Evolutionary conservation across 139 green algal species (phyloP).

Genomic region (Picochlorum sp.): DNA sequence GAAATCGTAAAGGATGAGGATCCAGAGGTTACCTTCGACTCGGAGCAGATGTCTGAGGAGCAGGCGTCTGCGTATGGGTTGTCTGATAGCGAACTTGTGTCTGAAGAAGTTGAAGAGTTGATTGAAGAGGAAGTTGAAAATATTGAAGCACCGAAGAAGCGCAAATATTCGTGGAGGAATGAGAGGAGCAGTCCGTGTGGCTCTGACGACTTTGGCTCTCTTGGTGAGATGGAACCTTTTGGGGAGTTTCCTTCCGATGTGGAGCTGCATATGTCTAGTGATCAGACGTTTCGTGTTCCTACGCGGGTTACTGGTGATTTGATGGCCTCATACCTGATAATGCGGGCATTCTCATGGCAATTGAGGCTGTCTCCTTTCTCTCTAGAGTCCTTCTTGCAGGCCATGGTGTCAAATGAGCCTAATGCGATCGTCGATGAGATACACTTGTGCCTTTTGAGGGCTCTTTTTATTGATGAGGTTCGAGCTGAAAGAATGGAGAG

Average conservation of each 20-base stretch:
- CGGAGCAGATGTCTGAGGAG: too few species aligned
- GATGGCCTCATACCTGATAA: constrained; percentile 44
- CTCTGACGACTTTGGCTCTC: too few species aligned
- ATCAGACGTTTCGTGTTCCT: neutral
- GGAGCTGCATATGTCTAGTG: too few species aligned
- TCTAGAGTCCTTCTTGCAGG: constrained; percentile 36
- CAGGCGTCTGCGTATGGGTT: too few species aligned
- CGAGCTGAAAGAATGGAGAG: constrained; percentile 24
- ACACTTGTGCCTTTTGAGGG: constrained; percentile 43
- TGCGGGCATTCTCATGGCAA: constrained; percentile 72
- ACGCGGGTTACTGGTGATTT: constrained; percentile 30
- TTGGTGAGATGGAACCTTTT: too few species aligned
- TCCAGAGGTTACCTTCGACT: too few species aligned
- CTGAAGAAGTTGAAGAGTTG: constrained; percentile 2
- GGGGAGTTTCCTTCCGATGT: too few species aligned
- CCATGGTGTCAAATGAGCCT: constrained; percentile 23
- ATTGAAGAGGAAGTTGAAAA: neutral
- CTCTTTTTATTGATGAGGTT: constrained; percentile 41
- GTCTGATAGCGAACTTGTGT: neutral
- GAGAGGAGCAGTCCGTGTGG: too few species aligned
- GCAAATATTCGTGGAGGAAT: too few species aligned
- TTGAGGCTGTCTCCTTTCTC: constrained; percentile 63
- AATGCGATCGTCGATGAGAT: constrained; percentile 47
- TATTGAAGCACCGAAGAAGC: neutral
- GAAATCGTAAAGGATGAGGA: too few species aligned